Evolutionary conservation across 2,329 filamentous ascomycete genomes (phyloP).

Genomic region (Talaromyces sp.): DNA sequence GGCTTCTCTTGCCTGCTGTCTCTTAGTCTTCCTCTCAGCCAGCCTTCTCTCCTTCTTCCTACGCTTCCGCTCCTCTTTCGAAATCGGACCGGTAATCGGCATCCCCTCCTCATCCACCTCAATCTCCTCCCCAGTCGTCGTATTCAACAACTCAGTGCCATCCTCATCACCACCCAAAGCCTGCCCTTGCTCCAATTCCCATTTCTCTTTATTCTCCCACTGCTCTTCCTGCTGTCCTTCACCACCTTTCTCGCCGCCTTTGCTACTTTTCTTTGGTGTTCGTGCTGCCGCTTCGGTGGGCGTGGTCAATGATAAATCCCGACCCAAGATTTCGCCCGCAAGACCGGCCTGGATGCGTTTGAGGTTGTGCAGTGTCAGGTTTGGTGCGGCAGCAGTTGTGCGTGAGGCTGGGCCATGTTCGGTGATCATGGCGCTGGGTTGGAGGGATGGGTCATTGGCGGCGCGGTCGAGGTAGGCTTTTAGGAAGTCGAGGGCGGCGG

Average conservation of each 20-base stretch:
- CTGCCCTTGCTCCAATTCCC: conserved; percentile 36
- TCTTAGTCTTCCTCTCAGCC: conserved; percentile 43
- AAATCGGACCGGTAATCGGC: conserved; percentile 33
- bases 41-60: conserved; percentile 56
- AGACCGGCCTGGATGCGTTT: conserved; percentile 47
- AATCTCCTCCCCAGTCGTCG: conserved; percentile 34
- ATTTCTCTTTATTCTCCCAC: conserved; percentile 39
- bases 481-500: conserved; percentile 43
- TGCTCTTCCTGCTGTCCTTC: conserved; percentile 20
- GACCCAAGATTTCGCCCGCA: conserved; percentile 42
- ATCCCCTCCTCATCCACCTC: conserved; percentile 39
- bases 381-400: conserved; percentile 42
- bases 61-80: conserved; percentile 55
- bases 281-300: conserved; percentile 17
- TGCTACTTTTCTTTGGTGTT: conserved; percentile 24
- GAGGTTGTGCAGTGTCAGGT: conserved; percentile 46
- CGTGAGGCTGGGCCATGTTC: conserved; percentile 45
- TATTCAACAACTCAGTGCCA: conserved; percentile 11
- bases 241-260: conserved; percentile 24
- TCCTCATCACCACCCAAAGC: conserved; percentile 3
- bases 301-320: conserved; percentile 41
- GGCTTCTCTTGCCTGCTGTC: conserved; percentile 27
- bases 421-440: conserved; percentile 46
- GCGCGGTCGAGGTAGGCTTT: conserved; percentile 45
- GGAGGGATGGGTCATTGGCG: conserved; percentile 42